These are phyloP conservation scores for Chalciporus piperatus DNA, from an alignment of 768 basidiomycete species.

Conservation along the genomic window DNA sequence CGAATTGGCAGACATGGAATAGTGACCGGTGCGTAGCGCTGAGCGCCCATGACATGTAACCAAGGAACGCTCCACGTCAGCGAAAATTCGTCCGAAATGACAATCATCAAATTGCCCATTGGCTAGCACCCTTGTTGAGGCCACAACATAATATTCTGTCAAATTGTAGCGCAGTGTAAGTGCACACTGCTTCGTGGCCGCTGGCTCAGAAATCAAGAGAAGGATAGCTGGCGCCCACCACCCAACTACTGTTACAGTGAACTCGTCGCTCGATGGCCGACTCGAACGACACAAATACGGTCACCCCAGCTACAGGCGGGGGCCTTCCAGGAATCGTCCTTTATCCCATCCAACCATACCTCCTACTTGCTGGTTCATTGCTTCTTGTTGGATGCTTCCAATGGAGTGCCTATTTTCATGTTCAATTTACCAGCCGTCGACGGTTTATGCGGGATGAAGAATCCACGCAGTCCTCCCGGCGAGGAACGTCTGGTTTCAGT, in stretches of 20 bases:
- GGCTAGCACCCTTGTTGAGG: background rate
- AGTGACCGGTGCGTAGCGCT: no score
- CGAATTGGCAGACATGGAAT: no score
- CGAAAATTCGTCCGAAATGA: background rate
- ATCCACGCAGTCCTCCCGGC: background rate
- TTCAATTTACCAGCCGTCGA: slow-evolving; percentile 11
- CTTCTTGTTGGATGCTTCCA: slow-evolving; percentile 20
- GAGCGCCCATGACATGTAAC: no score
- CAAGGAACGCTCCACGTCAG: no score
- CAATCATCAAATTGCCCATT: no score
- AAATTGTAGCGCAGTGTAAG: background rate
- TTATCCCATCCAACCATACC: slow-evolving; percentile 18
- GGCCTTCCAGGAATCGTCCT: slow-evolving; percentile 10
- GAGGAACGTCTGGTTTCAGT: slow-evolving; percentile 12
- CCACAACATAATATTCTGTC: no score
- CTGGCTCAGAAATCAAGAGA: background rate
- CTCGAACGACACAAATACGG: background rate
- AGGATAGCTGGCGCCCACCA: background rate
- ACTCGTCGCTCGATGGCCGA: slow-evolving; percentile 4
- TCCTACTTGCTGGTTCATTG: slow-evolving; percentile 8
- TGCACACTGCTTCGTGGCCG: background rate
- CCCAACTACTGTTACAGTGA: background rate
- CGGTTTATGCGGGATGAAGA: slow-evolving; percentile 7
- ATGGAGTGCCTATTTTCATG: slow-evolving; percentile 11
- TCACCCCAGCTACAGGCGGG: background rate